Conservation (phyloP, 2,329 filamentous ascomycete species). For the Diaporthe sp. region DNA sequence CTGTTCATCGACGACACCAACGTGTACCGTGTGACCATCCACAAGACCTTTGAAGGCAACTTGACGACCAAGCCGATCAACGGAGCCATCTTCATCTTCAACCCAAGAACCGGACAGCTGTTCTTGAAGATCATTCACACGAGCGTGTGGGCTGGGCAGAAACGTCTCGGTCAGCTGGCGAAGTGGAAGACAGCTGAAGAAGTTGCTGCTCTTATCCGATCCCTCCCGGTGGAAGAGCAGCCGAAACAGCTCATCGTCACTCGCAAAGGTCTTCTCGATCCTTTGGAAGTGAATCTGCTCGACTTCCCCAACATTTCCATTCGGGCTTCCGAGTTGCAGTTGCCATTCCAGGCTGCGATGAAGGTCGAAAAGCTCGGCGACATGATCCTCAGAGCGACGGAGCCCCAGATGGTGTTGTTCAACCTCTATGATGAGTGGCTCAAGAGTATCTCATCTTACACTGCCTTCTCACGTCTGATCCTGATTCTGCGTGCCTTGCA, state of each 20-base stretch:
- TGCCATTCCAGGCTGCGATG: slow-evolving; percentile 99
- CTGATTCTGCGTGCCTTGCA: slow-evolving; percentile 94
- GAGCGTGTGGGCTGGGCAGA: slow-evolving; percentile 98
- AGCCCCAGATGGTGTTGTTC: slow-evolving; percentile 99
- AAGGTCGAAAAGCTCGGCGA: slow-evolving; percentile 99
- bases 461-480: slow-evolving; percentile 94
- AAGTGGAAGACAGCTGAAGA: slow-evolving; percentile 99
- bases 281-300: slow-evolving; percentile 94
- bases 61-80: slow-evolving; percentile 99
- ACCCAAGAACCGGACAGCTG: slow-evolving; percentile 95
- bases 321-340: slow-evolving; percentile 93
- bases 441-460: slow-evolving; percentile 98
- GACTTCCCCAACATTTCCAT: slow-evolving; percentile 99
- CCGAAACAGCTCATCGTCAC: slow-evolving; percentile 99
- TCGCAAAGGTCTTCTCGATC: slow-evolving; percentile 95
- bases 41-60: slow-evolving; percentile 99
- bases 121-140: slow-evolving; percentile 99
- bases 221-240: slow-evolving; percentile 96
- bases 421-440: slow-evolving; percentile 99
- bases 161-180: slow-evolving; percentile 96
- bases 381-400: slow-evolving; percentile 97
- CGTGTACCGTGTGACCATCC: slow-evolving; percentile 98
- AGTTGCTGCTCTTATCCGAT: slow-evolving; percentile 96
- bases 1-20: slow-evolving; percentile 99
- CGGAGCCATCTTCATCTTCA: slow-evolving; percentile 99